Conservation (phyloP, 2,329 filamentous ascomycete genomes). For the Colletotrichum sp. region DNA sequence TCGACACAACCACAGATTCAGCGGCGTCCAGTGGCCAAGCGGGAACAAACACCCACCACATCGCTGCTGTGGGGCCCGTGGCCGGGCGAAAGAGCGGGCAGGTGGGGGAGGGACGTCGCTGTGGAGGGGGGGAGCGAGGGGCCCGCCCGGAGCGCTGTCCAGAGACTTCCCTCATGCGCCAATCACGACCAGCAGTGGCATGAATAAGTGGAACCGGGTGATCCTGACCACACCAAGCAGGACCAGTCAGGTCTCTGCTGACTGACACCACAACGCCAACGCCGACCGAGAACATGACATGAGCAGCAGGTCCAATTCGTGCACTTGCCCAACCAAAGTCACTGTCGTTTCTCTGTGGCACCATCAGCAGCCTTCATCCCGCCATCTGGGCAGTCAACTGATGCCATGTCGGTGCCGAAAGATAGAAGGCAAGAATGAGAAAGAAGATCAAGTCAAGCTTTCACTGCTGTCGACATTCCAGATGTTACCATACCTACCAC, state of each 20-base stretch:
- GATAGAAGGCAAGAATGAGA: neutral
- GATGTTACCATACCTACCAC: neutral
- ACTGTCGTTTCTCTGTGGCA: neutral
- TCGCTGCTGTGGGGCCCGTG: constrained; percentile 9
- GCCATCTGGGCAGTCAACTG: constrained; percentile 2
- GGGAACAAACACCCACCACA: neutral
- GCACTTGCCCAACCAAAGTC: constrained; percentile 3
- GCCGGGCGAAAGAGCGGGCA: constrained; percentile 10
- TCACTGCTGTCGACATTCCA: neutral
- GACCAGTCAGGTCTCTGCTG: constrained; percentile 13
- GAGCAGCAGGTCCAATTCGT: neutral
- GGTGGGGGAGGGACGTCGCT: neutral
- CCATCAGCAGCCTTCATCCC: neutral
- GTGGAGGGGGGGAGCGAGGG: neutral
- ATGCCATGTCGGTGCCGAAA: neutral
- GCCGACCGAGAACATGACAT: constrained; percentile 11
- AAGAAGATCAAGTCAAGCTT: neutral
- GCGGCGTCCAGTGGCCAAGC: neutral
- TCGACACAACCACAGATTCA: neutral
- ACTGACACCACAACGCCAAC: constrained; percentile 10
- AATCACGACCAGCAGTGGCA: neutral
- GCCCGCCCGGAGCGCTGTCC: neutral
- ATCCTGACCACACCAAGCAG: neutral
- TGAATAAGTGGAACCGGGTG: neutral
- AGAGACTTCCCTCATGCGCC: neutral